These are phyloP conservation scores for Kurtzmaniella fragi DNA, from an alignment of 805 yeast species.

Conservation along the genomic window DNA sequence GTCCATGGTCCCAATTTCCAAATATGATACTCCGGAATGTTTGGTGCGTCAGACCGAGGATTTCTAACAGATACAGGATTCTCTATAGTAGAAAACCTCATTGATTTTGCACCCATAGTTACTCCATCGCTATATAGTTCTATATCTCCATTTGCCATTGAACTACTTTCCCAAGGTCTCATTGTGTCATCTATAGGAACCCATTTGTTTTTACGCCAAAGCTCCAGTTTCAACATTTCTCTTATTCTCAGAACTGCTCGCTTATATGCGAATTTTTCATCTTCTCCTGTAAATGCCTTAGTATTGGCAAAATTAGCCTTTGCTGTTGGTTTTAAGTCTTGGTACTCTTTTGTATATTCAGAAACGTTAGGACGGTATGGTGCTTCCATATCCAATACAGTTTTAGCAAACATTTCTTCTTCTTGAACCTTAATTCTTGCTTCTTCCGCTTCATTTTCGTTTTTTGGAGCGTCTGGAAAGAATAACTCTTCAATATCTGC, in stretches of 20 bases:
- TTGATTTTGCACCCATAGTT: slow-evolving; percentile 1
- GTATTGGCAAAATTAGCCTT: slow-evolving; percentile 38
- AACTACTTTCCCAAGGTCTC: slow-evolving; percentile 51
- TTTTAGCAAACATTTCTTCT: slow-evolving; percentile 66
- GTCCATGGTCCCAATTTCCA: slow-evolving; percentile 69
- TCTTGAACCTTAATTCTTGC: slow-evolving; percentile 48
- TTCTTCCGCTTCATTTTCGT: slow-evolving; percentile 9
- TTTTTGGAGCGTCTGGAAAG: slow-evolving; percentile 46
- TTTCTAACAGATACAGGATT: too few species aligned
- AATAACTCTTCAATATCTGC: slow-evolving; percentile 49
- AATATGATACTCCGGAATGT: slow-evolving; percentile 44
- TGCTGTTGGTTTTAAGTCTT: neutral
- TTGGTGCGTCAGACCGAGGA: slow-evolving; percentile 26
- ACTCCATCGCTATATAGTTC: slow-evolving; percentile 1
- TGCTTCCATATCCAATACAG: slow-evolving; percentile 51
- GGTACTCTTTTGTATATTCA: slow-evolving; percentile 20
- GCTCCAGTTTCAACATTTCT: slow-evolving; percentile 50
- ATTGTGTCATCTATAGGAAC: slow-evolving; percentile 44
- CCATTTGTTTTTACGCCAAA: slow-evolving; percentile 55
- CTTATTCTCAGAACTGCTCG: slow-evolving; percentile 64
- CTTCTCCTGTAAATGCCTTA: slow-evolving; percentile 68
- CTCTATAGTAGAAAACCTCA: neutral
- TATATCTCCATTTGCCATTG: neutral
- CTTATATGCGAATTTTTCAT: slow-evolving; percentile 67
- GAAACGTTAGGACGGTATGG: slow-evolving; percentile 71